Evolutionary conservation across 2,329 filamentous ascomycete genomes (phyloP), one percentile per base, ranked within the genome.

Genomic region (Dactylonectria estremocensis): DNA sequence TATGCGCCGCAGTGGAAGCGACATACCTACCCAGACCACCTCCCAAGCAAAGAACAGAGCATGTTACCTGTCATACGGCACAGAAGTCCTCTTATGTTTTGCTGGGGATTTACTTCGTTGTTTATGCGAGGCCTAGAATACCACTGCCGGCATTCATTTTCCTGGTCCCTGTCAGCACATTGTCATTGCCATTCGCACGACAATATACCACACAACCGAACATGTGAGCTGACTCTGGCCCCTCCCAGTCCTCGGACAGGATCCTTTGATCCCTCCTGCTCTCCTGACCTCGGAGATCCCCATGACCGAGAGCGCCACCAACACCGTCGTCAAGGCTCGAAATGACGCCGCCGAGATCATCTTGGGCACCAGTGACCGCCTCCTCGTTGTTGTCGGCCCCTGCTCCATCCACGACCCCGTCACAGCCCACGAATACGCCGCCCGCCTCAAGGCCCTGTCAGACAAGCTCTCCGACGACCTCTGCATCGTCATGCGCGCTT

Each of bases 361-460:
- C 80, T 91, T 93, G 80, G 91, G 92, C 78, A 87, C 89, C 72
- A 91, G 90, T 82, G 94, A 97, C 85, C 93, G 95, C 68, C 92
- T 99, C 37, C 90, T 99, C 69, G 96, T 98, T 77, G 91, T 99
- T 78, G 93, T 97, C 78, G 96, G 96, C 2, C 96, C 96, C 60
- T 99, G 96, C 87, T 98, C 95, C 31, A 95, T 99, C 79, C 96
- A 99, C 86, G 96, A 99, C 83, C 96, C 96, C 9, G 90, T 87
- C 55, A 91, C 91, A 14, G 96, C 96, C 46, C 86, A 97, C 75
- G 95, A 98, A 82, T 99, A 99, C 87, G 94, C 93, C 80, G 84
- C 88, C 69, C 90, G 92, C 64, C 89, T 99, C 55, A 93, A 94
- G 84, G 84, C 87, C 60, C 86, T 98, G 54, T 90, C 95, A 67